Percentiles rank a stretch among this genome's conserved stretches.
phyloP scores from a whole-genome alignment of 495 filamentous ascomycete species.

The Cenococcum geophilum region DNA sequence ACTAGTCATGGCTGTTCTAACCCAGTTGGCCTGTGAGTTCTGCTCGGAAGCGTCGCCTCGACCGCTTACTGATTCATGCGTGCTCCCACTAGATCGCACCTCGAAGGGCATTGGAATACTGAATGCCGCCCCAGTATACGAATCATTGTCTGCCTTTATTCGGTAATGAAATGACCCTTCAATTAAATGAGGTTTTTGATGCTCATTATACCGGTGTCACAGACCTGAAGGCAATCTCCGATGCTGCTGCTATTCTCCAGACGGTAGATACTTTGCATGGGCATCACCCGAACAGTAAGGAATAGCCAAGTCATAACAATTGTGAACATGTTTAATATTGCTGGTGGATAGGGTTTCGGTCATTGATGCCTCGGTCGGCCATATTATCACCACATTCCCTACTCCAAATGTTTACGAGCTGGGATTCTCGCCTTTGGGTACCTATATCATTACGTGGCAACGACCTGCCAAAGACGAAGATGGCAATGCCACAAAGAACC shows the following conservation, averaged over 20 bases:
- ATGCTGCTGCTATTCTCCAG: constrained; percentile 90
- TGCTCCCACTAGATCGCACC: constrained; percentile 60
- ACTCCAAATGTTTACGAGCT: constrained; percentile 84
- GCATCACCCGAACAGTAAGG: constrained; percentile 73
- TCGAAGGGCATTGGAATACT: constrained; percentile 92
- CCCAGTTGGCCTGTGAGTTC: constrained; percentile 74
- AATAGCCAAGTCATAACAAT: neutral
- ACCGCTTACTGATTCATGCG: constrained; percentile 5
- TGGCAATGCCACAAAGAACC: constrained; percentile 87
- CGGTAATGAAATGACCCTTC: constrained; percentile 42
- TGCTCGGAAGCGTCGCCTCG: neutral
- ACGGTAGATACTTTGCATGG: constrained; percentile 93
- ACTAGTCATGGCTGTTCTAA: constrained; percentile 83
- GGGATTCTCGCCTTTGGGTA: constrained; percentile 86
- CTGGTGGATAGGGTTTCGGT: constrained; percentile 59
- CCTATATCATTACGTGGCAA: constrained; percentile 95
- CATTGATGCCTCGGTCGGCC: constrained; percentile 72
- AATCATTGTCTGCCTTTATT: constrained; percentile 73
- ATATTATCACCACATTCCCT: constrained; percentile 65
- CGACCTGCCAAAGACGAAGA: constrained; percentile 84
- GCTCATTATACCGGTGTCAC: constrained; percentile 29
- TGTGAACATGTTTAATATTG: constrained; percentile 10
- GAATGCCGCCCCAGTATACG: constrained; percentile 83
- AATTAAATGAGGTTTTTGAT: constrained; percentile 3
- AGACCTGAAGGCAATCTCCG: constrained; percentile 90